Evolutionary conservation across 345 rosid genomes (phyloP).

Genomic region (Murraya koenigii): DNA sequence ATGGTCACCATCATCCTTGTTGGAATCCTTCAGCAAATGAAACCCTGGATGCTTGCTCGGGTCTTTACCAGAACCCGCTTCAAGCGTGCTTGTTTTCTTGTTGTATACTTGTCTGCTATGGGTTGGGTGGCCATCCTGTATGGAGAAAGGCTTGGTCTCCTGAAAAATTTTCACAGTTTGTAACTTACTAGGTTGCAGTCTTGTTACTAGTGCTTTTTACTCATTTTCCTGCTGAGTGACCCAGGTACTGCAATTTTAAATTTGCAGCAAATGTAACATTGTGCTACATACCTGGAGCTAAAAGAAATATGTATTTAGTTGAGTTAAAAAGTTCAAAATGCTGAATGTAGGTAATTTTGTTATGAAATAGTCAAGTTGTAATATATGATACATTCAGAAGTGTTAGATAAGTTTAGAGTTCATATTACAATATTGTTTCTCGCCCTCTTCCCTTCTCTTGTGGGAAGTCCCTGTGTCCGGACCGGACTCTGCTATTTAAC

Average conservation of each 20-base stretch:
- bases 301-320: background rate
- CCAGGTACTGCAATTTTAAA: constrained; percentile 4
- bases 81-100: constrained; percentile 59
- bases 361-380: constrained; percentile 2
- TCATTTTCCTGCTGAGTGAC: background rate
- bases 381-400: background rate
- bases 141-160: constrained; percentile 47
- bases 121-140: constrained; percentile 62
- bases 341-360: background rate
- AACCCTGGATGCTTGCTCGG: constrained; percentile 27
- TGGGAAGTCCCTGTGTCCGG: background rate
- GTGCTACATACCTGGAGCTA: background rate
- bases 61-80: constrained; percentile 17
- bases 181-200: constrained; percentile 18
- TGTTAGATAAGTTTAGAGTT: background rate
- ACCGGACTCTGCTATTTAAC: background rate
- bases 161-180: constrained; percentile 25
- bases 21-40: constrained; percentile 36
- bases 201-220: constrained; percentile 8
- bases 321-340: background rate
- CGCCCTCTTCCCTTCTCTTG: background rate
- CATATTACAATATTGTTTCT: background rate
- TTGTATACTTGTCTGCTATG: constrained; percentile 49
- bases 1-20: constrained; percentile 44
- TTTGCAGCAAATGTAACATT: constrained; percentile 10